Evolutionary conservation across 2,329 filamentous ascomycete species (phyloP).

Genomic region (Sarocladium brachiariae): DNA sequence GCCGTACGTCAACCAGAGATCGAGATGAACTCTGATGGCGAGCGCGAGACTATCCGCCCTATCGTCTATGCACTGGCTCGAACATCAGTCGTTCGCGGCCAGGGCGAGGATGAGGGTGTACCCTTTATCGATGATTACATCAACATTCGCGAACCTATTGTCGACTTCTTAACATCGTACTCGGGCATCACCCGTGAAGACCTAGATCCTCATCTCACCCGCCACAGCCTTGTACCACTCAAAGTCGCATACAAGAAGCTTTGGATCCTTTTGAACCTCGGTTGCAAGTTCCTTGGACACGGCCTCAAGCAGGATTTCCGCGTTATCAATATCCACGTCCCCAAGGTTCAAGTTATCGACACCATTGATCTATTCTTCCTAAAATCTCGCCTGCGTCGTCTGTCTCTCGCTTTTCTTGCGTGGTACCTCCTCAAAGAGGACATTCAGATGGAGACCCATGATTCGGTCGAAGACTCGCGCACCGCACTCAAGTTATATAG

Average conservation of each 20-base stretch:
- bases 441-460: slow-evolving; percentile 87
- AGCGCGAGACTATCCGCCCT: slow-evolving; percentile 84
- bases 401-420: slow-evolving; percentile 85
- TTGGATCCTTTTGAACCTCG: slow-evolving; percentile 91
- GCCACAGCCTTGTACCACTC: slow-evolving; percentile 76
- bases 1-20: slow-evolving; percentile 89
- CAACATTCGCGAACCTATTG: slow-evolving; percentile 78
- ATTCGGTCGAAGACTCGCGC: slow-evolving; percentile 89
- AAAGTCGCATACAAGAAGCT: slow-evolving; percentile 97
- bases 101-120: slow-evolving; percentile 68
- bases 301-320: slow-evolving; percentile 93
- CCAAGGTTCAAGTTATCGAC: slow-evolving; percentile 83
- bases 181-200: slow-evolving; percentile 86
- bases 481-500: slow-evolving; percentile 84
- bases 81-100: slow-evolving; percentile 80
- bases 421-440: slow-evolving; percentile 89
- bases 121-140: slow-evolving; percentile 99
- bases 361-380: slow-evolving; percentile 90
- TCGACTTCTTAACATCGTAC: slow-evolving; percentile 92
- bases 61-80: slow-evolving; percentile 88
- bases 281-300: slow-evolving; percentile 89
- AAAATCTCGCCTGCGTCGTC: slow-evolving; percentile 70
- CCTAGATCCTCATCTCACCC: slow-evolving; percentile 69
- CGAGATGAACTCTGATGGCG: slow-evolving; percentile 90
- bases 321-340: slow-evolving; percentile 96